Evolutionary conservation across 169 alveolate species (phyloP).

Genomic region (Cryptosporidium xiaoi): DNA sequence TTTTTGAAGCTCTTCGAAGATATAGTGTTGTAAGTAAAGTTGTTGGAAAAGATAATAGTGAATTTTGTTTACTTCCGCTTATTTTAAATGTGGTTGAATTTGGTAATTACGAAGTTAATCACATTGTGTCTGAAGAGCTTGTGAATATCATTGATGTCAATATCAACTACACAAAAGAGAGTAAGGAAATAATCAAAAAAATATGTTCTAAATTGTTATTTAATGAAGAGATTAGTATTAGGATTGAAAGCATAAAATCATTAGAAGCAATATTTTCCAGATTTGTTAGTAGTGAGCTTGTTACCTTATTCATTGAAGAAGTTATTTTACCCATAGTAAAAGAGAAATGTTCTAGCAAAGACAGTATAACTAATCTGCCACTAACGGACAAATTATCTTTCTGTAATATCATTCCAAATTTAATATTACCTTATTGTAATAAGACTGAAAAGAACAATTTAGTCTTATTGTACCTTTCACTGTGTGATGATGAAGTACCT

Average conservation of each 20-base stretch:
- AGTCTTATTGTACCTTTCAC: constrained; percentile 39
- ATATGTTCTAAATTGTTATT: constrained; percentile 32
- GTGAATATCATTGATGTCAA: constrained; percentile 51
- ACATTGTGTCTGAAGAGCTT: constrained; percentile 49
- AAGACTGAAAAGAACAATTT: constrained; percentile 40
- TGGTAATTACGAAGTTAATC: constrained; percentile 43
- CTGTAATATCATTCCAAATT: constrained; percentile 54
- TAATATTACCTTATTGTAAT: constrained; percentile 54
- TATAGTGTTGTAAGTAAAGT: constrained; percentile 71
- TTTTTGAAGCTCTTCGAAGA: constrained; percentile 59
- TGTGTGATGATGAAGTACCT: constrained; percentile 72
- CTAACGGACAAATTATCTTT: constrained; percentile 52
- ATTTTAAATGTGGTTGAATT: constrained; percentile 28
- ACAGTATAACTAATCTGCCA: constrained; percentile 19
- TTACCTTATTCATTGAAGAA: constrained; percentile 30
- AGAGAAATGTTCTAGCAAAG: background rate
- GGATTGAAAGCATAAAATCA: constrained; percentile 53
- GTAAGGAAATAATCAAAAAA: background rate
- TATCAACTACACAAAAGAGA: constrained; percentile 21
- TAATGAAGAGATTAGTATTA: constrained; percentile 49
- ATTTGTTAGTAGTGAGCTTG: background rate
- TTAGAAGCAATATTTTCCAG: constrained; percentile 29
- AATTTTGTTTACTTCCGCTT: constrained; percentile 41
- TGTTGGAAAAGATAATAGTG: constrained; percentile 58
- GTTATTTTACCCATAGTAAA: constrained; percentile 42